A percentile compares a stretch with the other conserved stretches of the same genome.
These are phyloP conservation scores for Vigna trinervia DNA, from an alignment of 306 rosid species.

Conservation along the genomic window DNA sequence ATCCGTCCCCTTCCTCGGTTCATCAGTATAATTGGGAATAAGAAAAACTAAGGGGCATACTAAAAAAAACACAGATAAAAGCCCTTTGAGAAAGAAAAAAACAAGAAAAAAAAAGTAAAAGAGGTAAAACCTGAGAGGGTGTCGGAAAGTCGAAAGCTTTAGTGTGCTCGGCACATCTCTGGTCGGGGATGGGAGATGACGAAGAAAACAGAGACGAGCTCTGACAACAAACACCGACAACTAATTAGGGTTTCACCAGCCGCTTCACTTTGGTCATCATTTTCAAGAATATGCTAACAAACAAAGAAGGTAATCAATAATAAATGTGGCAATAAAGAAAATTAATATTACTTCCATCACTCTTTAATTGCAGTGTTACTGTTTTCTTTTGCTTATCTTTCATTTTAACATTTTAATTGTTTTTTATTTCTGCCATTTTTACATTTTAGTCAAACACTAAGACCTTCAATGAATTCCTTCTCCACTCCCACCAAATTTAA, in stretches of 20 bases:
- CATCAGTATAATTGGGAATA: neutral
- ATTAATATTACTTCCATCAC: no score
- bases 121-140: slow-evolving; percentile 25
- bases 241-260: slow-evolving; percentile 44
- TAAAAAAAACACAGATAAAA: neutral
- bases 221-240: slow-evolving; percentile 37
- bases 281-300: slow-evolving; percentile 14
- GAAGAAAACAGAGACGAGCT: slow-evolving; percentile 12
- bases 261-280: slow-evolving; percentile 34
- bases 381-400: no score
- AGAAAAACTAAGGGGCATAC: neutral
- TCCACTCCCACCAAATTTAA: no score
- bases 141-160: neutral
- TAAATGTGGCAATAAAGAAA: neutral
- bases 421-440: no score
- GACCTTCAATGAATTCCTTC: no score
- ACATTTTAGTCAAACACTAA: no score
- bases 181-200: neutral
- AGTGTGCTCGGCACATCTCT: slow-evolving; percentile 15
- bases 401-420: no score
- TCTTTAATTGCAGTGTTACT: no score
- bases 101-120: neutral
- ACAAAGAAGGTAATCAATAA: neutral
- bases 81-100: neutral
- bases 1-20: neutral